Base-by-base conservation (phyloP, 2,329 filamentous ascomycete species). In the Mycocentrospora acerina region DNA sequence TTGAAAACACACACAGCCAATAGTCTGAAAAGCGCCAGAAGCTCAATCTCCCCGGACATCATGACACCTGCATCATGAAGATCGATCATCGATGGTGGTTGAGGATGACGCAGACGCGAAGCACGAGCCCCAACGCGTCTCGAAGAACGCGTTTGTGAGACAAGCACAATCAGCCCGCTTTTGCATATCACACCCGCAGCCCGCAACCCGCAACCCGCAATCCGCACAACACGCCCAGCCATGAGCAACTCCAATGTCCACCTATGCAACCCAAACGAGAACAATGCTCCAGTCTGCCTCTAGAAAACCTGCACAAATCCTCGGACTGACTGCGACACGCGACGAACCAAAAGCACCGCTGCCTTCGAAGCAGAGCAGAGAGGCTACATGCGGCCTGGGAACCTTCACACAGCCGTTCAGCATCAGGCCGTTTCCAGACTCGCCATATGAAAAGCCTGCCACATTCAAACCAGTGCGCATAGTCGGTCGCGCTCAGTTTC, bases 401-500 rank as follows among this genome's bases (percentile, higher is more conserved):
- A 30, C 40, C 27, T 57, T 49, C 35, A 61, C 38, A 31, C 47
- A 58, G 35, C 48, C 56, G 8, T 64, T 67, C 29, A 53, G 49
- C 7, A 66, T 66, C 42, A 49, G 62, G 43, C 56, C 62, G 25
- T 59, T 57, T 35, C 56, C 60, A 4, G 40, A 51, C 7, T 60
- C 61, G 3, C 52, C 54, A 8, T 55, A 59, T 41, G 49, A 59
- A 7, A 61, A 52, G 29, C 50, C 66, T 16, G 32, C 42, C 15
- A 59, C 48, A 2, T 62, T 70, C 43, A 60, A 49, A 35, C 66
- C 66, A 10, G 37, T 69, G 36, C 59, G 56, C 17, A 40, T 68
- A 19, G 60, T 69, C 36, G 48, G 48, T 19, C 63, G 67, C 6
- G 57, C 62, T 10, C 62, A 67, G 38, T 46, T 70, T 13, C 64